phyloP scores from a whole-genome alignment of 2,329 filamentous ascomycete species.

The Paraconiothyrium sp. region DNA sequence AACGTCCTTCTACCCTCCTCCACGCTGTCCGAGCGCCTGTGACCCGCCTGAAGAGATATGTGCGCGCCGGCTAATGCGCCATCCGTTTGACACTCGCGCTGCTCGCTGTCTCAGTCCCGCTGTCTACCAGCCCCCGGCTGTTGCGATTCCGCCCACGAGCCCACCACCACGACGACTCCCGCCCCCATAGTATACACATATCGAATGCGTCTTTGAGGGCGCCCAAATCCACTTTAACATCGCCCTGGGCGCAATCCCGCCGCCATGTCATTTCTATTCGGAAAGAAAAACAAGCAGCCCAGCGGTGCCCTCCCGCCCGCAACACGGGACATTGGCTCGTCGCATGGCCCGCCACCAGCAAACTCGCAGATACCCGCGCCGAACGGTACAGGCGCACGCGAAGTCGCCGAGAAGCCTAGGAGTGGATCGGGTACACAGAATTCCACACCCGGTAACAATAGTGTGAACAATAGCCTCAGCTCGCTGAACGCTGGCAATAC shows the following conservation, averaged over 20 bases:
- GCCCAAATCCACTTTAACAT: conserved; percentile 31
- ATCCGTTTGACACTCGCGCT: conserved; percentile 14
- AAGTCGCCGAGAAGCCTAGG: conserved; percentile 50
- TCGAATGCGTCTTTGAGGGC: conserved; percentile 47
- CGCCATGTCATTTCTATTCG: conserved; percentile 64
- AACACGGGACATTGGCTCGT: conserved; percentile 65
- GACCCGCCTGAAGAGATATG: conserved; percentile 9
- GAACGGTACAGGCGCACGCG: conserved; percentile 57
- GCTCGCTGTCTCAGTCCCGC: conserved; percentile 18
- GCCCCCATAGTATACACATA: conserved; percentile 20
- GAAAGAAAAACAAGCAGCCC: conserved; percentile 56
- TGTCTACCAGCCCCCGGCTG: conserved; percentile 24
- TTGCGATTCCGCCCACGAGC: conserved; percentile 17
- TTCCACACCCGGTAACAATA: conserved; percentile 79
- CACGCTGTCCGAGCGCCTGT: not conserved
- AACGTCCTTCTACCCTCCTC: not conserved
- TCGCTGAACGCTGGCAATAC: conserved; percentile 68
- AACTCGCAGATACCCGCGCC: conserved; percentile 54
- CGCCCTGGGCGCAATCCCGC: conserved; percentile 30
- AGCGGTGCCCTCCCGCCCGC: conserved; percentile 61
- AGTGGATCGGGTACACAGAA: conserved; percentile 57
- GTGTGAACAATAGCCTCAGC: conserved; percentile 71
- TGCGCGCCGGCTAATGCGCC: conserved; percentile 8
- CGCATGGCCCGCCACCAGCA: conserved; percentile 55
- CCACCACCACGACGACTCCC: conserved; percentile 18